Evolutionary conservation across 495 filamentous ascomycete genomes (phyloP).

Genomic region (Aspergillus kassunensis): DNA sequence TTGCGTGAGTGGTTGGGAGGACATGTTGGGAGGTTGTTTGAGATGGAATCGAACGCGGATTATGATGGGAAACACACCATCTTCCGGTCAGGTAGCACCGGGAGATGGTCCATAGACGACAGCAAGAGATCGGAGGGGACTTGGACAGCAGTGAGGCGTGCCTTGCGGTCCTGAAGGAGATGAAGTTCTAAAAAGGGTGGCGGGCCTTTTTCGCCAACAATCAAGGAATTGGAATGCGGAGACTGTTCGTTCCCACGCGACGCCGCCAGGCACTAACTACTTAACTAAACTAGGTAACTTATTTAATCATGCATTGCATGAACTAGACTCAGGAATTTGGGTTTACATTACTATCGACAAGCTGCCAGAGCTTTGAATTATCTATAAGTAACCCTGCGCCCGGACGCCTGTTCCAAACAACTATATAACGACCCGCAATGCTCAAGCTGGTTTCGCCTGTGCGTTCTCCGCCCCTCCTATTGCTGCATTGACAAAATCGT

Average conservation of each 20-base stretch:
- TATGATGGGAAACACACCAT: conserved; percentile 12
- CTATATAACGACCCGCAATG: conserved; percentile 10
- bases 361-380: conserved; percentile 12
- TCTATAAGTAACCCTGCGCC: background rate
- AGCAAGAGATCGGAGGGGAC: too few species aligned
- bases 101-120: conserved; percentile 10
- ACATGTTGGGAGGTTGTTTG: conserved; percentile 8
- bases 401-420: conserved; percentile 7
- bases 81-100: conserved; percentile 10
- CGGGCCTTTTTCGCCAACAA: conserved; percentile 11
- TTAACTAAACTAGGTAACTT: too few species aligned
- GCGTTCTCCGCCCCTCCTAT: conserved; percentile 36
- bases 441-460: conserved; percentile 27
- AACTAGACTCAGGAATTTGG: too few species aligned
- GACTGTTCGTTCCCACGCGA: conserved; percentile 13
- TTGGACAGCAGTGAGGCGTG: too few species aligned
- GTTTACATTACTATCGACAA: too few species aligned
- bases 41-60: background rate
- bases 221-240: conserved; percentile 20
- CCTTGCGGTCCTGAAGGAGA: background rate
- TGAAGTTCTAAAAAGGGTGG: conserved; percentile 2
- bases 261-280: too few species aligned
- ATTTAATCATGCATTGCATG: too few species aligned
- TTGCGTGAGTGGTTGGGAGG: conserved; percentile 20
- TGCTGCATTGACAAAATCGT: conserved; percentile 41